Percentiles rank a stretch among this genome's conserved stretches.
phyloP scores from a whole-genome alignment of 306 rosid genomes.

The Prunus persica region Prunus_persica_NCBIv2 NC_034011.1:23760501-23761000 shows the following conservation, averaged over 20 bases:
- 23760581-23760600: slow-evolving; percentile 66
- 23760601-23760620: slow-evolving; percentile 45
- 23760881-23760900: slow-evolving; percentile 20
- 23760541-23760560: slow-evolving; percentile 68
- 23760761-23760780: slow-evolving; percentile 50
- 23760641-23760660: slow-evolving; percentile 36
- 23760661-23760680: slow-evolving; percentile 63
- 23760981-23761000: slow-evolving; percentile 29
- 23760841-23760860: slow-evolving; percentile 43
- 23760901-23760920: slow-evolving; percentile 62
- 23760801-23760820: slow-evolving; percentile 55
- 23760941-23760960: slow-evolving; percentile 28
- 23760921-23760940: slow-evolving; percentile 62
- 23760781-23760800: slow-evolving; percentile 44
- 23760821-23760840: slow-evolving; percentile 59
- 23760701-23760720: slow-evolving; percentile 40
- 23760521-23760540: slow-evolving; percentile 67
- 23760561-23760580: slow-evolving; percentile 60
- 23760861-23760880: slow-evolving; percentile 44
- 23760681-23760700: slow-evolving; percentile 78
- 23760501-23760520: slow-evolving; percentile 57
- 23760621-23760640: slow-evolving; percentile 36
- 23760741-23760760: slow-evolving; percentile 56
- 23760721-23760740: slow-evolving; percentile 45
- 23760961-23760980: slow-evolving; percentile 8